Base-by-base conservation (phyloP, 345 rosid genomes). In the Dipteronia dyeriana region DNA sequence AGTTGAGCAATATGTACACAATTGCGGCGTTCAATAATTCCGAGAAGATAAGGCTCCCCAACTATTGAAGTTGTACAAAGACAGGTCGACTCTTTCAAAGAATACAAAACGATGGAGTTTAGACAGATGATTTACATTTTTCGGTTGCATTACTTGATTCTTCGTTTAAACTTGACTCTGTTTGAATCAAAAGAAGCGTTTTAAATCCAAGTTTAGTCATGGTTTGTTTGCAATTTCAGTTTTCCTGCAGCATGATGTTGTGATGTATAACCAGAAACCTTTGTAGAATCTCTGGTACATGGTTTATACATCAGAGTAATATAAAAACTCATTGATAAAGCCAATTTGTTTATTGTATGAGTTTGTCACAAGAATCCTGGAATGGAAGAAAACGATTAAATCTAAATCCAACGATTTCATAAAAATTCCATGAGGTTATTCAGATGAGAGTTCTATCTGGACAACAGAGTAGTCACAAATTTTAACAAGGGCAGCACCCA, bases 21-120 rank as follows among this genome's bases (percentile, higher is more conserved):
- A 1, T 26, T 26, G 26, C 26, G 1, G 1, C 1, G 26, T 26
- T 26, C 26, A 26, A 26, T 26, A 26, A 26, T 26, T 26, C 26
- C 1, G 26, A 26, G 26, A 26, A 26, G 26, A 26, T 26, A 26
- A 26, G 1, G 26, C 26, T 26, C 26, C 26, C 26, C 26, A 26
- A 26, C 26, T 26, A 26, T 26, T 76, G 66, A 72, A 61, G 56
- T 8, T 76, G 19, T 82, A 82, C 60, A 0, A 66, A 25, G 78
- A 65, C 17, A 72, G 67, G 56, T 12, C 9, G 31, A 12, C 49
- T 11, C 54, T 43, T 14, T 43, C 49, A 51, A 51, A 20, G 31
- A 16, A 1, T 43, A 64, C 6, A 17, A 45, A 41, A 22, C 41
- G 5, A 26, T 26, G 26, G 26, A 26, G 53, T 23, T 47, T 25